Base-by-base conservation (phyloP, 495 filamentous ascomycete genomes). In the Talaromyces nanjingensis region DNA sequence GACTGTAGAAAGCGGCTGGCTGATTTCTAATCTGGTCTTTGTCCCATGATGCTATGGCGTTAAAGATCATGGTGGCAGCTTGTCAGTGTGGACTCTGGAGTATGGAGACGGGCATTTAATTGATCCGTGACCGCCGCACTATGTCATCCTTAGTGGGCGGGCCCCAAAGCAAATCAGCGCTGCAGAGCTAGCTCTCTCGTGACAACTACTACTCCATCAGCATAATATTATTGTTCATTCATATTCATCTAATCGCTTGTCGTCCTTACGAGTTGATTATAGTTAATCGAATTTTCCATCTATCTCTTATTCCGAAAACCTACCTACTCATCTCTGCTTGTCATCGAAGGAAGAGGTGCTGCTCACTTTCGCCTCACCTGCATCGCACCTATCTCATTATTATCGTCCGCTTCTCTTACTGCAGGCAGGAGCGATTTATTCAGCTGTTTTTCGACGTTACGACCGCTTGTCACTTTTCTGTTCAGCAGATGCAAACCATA, bases 121-220 rank as follows among this genome's bases (percentile, higher is more conserved):
- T 56, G 53, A 56, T 56, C 53, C 53, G 53, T 25, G 53, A 29
- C 22, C 20, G 4, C 27, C 22, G 53, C 53, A 56, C 27, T 56
- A 56, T 56, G 53, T 56, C 53, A 56, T 56, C 27, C 53, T 25
- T 29, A 25, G 22, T 29, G 27, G 53, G n/a, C 22, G 27, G 20
- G 20, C 22, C 53, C 42, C 42, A 45, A 37, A 45, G 42, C 42
- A 45, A 45, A 45, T 18, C 42, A 45, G 42, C 42, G 42, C 14
- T 49, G 45, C 45, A n/a, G 45, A 49, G 45, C 45, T 49, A 49
- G 45, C 53, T 56, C 18, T 22, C 53, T 56, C 53, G 53, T 56
- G 53, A 56, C 53, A 56, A 22, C 12, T 16, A 56, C 53, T 56
- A 49, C 45, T 9, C 37, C 37, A 49, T 20, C n/a, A 2, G n/a